A percentile compares a stretch with the other conserved stretches of the same genome.
These are phyloP conservation scores for Pythium sp. DNA, from an alignment of 352 stramenopile species.

Conservation along the genomic window DNA sequence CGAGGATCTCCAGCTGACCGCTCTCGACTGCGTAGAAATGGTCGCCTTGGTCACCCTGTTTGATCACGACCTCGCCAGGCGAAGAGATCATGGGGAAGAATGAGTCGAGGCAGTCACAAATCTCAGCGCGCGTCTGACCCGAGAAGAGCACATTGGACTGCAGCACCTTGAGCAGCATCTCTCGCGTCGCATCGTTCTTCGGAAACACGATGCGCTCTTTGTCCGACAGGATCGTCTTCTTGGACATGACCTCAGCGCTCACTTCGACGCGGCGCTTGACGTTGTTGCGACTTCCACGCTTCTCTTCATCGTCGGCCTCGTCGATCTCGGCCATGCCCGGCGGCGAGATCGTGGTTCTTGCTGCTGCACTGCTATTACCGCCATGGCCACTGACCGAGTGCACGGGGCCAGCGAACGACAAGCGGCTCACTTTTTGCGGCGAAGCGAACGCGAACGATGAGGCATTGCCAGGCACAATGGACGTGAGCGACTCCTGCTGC, in stretches of 20 bases:
- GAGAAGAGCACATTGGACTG: constrained; percentile 78
- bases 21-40: constrained; percentile 75
- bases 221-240: constrained; percentile 53
- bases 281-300: constrained; percentile 15
- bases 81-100: constrained; percentile 61
- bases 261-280: constrained; percentile 60
- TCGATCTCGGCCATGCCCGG: not conserved
- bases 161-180: constrained; percentile 60
- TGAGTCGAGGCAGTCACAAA: constrained; percentile 65
- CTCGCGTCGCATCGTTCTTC: constrained; percentile 52
- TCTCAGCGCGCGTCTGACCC: constrained; percentile 50
- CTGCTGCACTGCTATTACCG: not conserved
- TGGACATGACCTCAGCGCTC: constrained; percentile 76
- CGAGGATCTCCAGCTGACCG: constrained; percentile 69
- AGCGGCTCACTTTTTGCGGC: constrained; percentile 18
- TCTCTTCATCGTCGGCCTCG: not conserved
- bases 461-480: not conserved
- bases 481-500: not conserved
- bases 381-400: constrained; percentile 15
- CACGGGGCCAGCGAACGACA: constrained; percentile 17
- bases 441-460: not conserved
- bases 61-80: constrained; percentile 49
- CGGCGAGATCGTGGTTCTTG: not conserved
- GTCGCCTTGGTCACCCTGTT: constrained; percentile 69
- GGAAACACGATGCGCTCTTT: constrained; percentile 57